Conservation (phyloP, 495 filamentous ascomycete genomes). For the Annulohypoxylon nitens region DNA sequence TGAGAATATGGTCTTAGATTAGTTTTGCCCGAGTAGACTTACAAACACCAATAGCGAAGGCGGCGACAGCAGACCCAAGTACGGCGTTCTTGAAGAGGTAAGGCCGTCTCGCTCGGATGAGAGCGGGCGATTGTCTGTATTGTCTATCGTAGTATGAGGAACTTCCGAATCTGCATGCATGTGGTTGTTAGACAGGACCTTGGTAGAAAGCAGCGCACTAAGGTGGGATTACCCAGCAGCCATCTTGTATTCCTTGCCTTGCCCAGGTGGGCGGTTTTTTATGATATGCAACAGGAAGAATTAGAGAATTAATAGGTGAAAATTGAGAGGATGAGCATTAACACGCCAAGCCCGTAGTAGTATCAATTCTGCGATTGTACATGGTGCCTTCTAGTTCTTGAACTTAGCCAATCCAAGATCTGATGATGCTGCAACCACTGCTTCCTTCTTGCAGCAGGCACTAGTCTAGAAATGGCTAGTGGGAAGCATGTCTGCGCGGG, state of each 20-base stretch:
- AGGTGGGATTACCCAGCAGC: constrained; percentile 40
- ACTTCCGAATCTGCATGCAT: constrained; percentile 46
- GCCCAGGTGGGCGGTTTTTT: constrained; percentile 34
- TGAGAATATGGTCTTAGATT: background rate
- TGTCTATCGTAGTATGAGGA: constrained; percentile 90
- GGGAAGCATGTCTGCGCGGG: background rate
- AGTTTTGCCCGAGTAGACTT: constrained; percentile 48
- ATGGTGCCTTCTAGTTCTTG: constrained; percentile 13
- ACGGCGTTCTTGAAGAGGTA: constrained; percentile 90
- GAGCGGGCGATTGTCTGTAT: constrained; percentile 81
- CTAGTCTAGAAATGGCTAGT: constrained; percentile 8
- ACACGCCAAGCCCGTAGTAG: constrained; percentile 4
- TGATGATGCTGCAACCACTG: constrained; percentile 6
- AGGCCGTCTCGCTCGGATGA: constrained; percentile 90
- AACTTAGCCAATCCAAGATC: constrained; percentile 17
- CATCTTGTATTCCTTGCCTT: constrained; percentile 44
- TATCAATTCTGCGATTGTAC: background rate
- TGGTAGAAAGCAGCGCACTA: background rate
- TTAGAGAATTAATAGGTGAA: background rate
- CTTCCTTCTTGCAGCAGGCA: background rate
- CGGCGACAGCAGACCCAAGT: constrained; percentile 76
- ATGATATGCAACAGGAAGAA: constrained; percentile 21
- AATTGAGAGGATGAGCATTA: background rate
- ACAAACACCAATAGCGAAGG: constrained; percentile 85
- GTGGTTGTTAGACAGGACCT: constrained; percentile 14